These are phyloP conservation scores for Russula emetica DNA, from an alignment of 768 basidiomycete species.

Conservation along the genomic window DNA sequence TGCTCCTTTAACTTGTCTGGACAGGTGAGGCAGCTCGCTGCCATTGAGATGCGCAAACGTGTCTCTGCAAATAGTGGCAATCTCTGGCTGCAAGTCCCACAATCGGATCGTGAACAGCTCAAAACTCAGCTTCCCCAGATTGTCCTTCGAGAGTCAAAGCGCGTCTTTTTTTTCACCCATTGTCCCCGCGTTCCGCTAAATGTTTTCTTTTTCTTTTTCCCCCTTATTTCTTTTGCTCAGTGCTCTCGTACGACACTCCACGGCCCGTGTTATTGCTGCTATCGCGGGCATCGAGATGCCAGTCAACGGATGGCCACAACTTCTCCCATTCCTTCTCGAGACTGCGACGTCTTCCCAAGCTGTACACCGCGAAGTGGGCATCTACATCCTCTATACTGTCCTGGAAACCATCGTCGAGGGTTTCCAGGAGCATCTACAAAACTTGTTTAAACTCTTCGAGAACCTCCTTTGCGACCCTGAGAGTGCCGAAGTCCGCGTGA, in stretches of 20 bases:
- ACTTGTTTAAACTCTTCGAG: slow-evolving; percentile 77
- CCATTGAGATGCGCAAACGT: slow-evolving; percentile 94
- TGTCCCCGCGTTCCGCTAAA: slow-evolving; percentile 16
- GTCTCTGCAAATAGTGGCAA: slow-evolving; percentile 72
- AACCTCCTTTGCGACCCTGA: slow-evolving; percentile 73
- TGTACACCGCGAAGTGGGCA: slow-evolving; percentile 84
- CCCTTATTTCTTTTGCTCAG: slow-evolving; percentile 39
- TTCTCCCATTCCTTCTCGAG: slow-evolving; percentile 82
- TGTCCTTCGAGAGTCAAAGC: slow-evolving; percentile 77
- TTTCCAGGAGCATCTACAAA: slow-evolving; percentile 70
- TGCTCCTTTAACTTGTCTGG: neutral
- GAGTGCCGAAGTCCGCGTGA: slow-evolving; percentile 85
- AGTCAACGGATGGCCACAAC: slow-evolving; percentile 72
- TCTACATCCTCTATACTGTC: slow-evolving; percentile 85
- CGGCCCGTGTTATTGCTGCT: slow-evolving; percentile 88
- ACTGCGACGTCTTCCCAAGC: slow-evolving; percentile 65
- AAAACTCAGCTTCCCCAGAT: slow-evolving; percentile 78
- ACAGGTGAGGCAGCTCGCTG: slow-evolving; percentile 93
- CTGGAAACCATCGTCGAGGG: slow-evolving; percentile 88
- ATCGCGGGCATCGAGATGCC: slow-evolving; percentile 88
- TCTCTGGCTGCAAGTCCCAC: slow-evolving; percentile 72
- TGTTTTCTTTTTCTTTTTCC: slow-evolving; percentile 17
- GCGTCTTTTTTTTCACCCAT: slow-evolving; percentile 31
- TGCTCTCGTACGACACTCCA: slow-evolving; percentile 86
- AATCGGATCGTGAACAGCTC: slow-evolving; percentile 71